A percentile compares a stretch with the other conserved stretches of the same genome.
Evolutionary conservation across 1,284 basidiomycete genomes (phyloP).

Genomic region (Schizophyllum amplum): DNA sequence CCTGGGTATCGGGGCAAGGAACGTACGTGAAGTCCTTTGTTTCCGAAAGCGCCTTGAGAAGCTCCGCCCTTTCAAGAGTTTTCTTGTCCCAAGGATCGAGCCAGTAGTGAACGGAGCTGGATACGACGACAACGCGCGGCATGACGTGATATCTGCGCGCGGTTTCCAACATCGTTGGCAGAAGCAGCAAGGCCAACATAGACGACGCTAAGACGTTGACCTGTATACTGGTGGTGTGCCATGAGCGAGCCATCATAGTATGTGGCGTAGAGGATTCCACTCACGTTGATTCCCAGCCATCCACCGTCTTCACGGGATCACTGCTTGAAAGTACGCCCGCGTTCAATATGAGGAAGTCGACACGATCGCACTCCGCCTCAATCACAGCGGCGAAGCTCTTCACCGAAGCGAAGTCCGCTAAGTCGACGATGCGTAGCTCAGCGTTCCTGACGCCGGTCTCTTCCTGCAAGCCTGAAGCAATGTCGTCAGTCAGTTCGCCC

Average conservation of each 20-base stretch:
- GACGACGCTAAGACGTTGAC: conserved; percentile 24
- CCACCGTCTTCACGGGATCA: conserved; percentile 16
- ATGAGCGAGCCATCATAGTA: neutral
- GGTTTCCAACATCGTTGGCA: conserved; percentile 18
- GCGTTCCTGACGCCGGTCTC: conserved; percentile 18
- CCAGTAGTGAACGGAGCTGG: conserved; percentile 21
- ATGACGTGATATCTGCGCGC: conserved; percentile 9
- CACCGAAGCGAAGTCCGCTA: conserved; percentile 21
- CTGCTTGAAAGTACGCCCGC: conserved; percentile 17
- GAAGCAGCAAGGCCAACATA: conserved; percentile 19
- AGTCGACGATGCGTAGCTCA: conserved; percentile 23
- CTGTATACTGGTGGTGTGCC: conserved; percentile 15
- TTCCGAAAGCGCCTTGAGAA: conserved; percentile 24
- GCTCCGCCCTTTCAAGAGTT: conserved; percentile 13
- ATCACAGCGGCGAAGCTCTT: conserved; percentile 21
- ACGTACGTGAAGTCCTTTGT: conserved; percentile 19
- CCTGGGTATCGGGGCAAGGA: neutral
- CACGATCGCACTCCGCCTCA: conserved; percentile 17
- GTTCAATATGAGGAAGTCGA: conserved; percentile 27
- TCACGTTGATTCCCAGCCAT: conserved; percentile 25
- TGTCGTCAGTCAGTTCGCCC: neutral
- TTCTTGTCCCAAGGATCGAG: conserved; percentile 9
- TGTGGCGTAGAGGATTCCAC: conserved; percentile 2
- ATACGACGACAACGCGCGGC: conserved; percentile 19
- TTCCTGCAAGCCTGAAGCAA: conserved; percentile 16